These are phyloP conservation scores for Gorgonomyces haynaldii DNA, from an alignment of 192 early-diverging fungal species.

Conservation along the genomic window DNA sequence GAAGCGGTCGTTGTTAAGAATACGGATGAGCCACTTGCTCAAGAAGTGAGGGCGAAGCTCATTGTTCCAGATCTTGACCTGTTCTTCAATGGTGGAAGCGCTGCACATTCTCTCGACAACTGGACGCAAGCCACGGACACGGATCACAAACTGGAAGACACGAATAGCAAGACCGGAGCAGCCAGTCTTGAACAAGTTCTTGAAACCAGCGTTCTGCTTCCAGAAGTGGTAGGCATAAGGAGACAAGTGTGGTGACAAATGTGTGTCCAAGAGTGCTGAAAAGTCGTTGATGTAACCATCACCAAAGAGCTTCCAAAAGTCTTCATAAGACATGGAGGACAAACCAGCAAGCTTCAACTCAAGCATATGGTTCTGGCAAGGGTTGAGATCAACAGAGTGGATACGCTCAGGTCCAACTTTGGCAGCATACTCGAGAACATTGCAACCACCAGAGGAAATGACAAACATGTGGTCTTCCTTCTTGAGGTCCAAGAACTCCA, in stretches of 20 bases:
- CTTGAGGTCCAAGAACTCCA: constrained; percentile 54
- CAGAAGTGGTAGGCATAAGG: constrained; percentile 69
- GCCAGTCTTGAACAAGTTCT: constrained; percentile 69
- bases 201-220: constrained; percentile 50
- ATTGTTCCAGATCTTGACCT: constrained; percentile 50
- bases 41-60: constrained; percentile 56
- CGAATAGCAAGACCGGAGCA: constrained; percentile 68
- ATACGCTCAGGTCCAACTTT: constrained; percentile 55
- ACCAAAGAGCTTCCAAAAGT: constrained; percentile 75
- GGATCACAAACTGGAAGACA: constrained; percentile 49
- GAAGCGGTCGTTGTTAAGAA: constrained; percentile 67
- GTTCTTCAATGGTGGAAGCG: constrained; percentile 44
- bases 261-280: constrained; percentile 44
- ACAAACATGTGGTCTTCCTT: constrained; percentile 60
- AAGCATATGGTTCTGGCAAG: constrained; percentile 84
- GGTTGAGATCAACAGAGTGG: constrained; percentile 79
- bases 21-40: constrained; percentile 43
- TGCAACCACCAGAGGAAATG: constrained; percentile 75
- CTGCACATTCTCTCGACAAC: constrained; percentile 43
- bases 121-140: constrained; percentile 41
- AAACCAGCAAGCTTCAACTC: constrained; percentile 74
- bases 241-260: constrained; percentile 58
- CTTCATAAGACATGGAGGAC: constrained; percentile 39
- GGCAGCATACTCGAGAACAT: constrained; percentile 65
- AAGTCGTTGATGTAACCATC: constrained; percentile 55